Base-by-base conservation (phyloP, 2,329 filamentous ascomycete genomes). In the Fusarium mexicanum region DNA sequence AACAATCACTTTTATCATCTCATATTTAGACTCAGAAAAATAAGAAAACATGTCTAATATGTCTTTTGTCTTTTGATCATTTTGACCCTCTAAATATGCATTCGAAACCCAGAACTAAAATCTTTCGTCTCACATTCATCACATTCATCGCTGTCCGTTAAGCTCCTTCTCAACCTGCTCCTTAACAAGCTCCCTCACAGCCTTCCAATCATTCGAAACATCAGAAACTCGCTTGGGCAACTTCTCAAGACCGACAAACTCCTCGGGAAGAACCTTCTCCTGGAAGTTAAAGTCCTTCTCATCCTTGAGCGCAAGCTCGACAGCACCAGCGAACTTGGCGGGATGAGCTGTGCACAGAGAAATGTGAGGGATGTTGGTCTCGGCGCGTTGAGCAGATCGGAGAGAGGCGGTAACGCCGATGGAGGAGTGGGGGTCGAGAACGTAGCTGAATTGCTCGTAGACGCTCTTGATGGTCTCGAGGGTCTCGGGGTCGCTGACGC, bases 271-370 rank as follows among this genome's bases (percentile, higher is more conserved):
- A 3, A 98, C 93, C 72, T 92, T 89, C 71, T 87, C 83, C 46
- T 90, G 86, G 80, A 98, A 98, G 76, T 90, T 88, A 78, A 97
- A 98, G 3, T 88, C 91, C n/a, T 88, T 82, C 80, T 93, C 87
- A 14, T 89, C 89, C 73, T 91, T 88, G 68, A 98, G 86, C 1
- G 96, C 95, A 54, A 93, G 78, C 76, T 95, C 92, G 4, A 99
- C 96, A 0, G 95, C 95, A 38, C 90, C 90, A 1, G 93, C 91
- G 80, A 99, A 99, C 83, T 99, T 99, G 71, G 96, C 96, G 1
- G 96, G 96, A 83, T 99, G 96, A 6, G 96, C 96, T 5, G 96
- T 99, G 4, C 95, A 94, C 6, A 99, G 90, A 3, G 94, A 91
- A 78, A 99, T 93, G 81, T 97, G 93, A n/a, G 83, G 86, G 60